phyloP scores from a whole-genome alignment of 1,284 basidiomycete species.

The Somion occarium region DNA sequence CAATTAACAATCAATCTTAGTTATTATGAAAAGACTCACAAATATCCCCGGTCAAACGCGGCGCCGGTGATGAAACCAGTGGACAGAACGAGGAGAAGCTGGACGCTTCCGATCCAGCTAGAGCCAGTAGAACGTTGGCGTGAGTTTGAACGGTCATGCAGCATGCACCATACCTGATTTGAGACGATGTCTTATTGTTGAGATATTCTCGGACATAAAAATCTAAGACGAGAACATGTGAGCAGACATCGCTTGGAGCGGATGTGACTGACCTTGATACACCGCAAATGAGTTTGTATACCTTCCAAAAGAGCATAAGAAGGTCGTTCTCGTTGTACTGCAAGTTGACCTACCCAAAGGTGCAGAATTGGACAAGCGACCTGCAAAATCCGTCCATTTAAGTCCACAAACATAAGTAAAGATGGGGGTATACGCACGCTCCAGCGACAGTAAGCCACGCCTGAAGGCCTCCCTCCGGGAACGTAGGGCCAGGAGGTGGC shows the following conservation, averaged over 20 bases:
- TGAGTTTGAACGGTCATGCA: not conserved
- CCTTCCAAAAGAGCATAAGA: not conserved
- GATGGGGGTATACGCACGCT: too few relatives aligned
- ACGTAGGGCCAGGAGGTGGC: not conserved
- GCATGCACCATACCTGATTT: conserved; percentile 1
- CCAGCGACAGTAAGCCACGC: conserved; percentile 1
- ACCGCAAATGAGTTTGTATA: conserved; percentile 16
- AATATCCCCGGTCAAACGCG: conserved; percentile 1
- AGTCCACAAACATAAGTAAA: too few relatives aligned
- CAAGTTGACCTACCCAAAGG: not conserved
- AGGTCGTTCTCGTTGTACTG: not conserved
- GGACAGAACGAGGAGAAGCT: not conserved
- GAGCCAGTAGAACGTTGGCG: not conserved
- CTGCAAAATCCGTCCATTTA: conserved; percentile 2
- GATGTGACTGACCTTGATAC: conserved; percentile 5
- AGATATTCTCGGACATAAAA: not conserved
- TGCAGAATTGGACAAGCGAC: not conserved
- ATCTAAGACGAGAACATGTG: not conserved
- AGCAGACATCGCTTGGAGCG: not conserved
- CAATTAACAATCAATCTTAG: not conserved
- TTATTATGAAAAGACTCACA: not conserved
- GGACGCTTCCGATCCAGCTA: conserved; percentile 1
- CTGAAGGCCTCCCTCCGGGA: not conserved
- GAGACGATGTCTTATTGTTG: not conserved
- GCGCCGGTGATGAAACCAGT: not conserved